Evolutionary conservation across 106 monocot genomes (phyloP), one percentile per base, ranked within the genome.

Genomic region (Dendrobium catenatum): DNA sequence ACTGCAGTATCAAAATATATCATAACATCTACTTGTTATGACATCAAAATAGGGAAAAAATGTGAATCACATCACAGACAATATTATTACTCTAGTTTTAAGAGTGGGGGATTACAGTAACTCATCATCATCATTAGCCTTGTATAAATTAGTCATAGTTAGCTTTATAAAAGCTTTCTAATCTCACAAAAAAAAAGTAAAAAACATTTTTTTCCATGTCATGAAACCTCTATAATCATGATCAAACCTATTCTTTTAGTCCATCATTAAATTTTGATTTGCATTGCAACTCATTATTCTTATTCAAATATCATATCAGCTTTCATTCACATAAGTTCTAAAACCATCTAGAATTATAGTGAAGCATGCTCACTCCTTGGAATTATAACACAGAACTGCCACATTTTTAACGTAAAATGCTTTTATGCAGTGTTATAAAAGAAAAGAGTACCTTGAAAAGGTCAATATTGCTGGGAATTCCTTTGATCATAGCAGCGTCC

Each of bases 381-480:
- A 64, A 64, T n/a, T n/a, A 24, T 24, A 64, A 64, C 51, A 51
- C 9, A 51, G 2, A 49, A 11, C 64, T 64, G 22, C n/a, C 6
- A n/a, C 5, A 24, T 24, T 22, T 24, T 64, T 64, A 5, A 44
- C 19, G 19, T 58, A 16, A 58, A 58, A 58, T 58, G 0, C 15
- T 4, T 18, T 58, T 64, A 64, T 64, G 13, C 64, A 22, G 24
- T 22, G 61, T 18, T 37, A 61, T 41, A 64, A 66, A 18, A 84
- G 5, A 80, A 73, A 49, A 43, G 24, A 78, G n/a, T 64, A 97
- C 97, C 97, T 97, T 94, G 86, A 97, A 92, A 82, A 99, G 95
- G 73, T 99, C 95, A 68, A 99, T 99, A 80, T 99, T 99, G 83
- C 98, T 99, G 72, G 98, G 98, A 80, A 99, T 99, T 49, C 98